Percentiles rank a stretch among this genome's conserved stretches.
These are phyloP conservation scores for Rhodomyrtus tomentosa DNA, from an alignment of 345 rosid species.

Conservation along the genomic window DNA sequence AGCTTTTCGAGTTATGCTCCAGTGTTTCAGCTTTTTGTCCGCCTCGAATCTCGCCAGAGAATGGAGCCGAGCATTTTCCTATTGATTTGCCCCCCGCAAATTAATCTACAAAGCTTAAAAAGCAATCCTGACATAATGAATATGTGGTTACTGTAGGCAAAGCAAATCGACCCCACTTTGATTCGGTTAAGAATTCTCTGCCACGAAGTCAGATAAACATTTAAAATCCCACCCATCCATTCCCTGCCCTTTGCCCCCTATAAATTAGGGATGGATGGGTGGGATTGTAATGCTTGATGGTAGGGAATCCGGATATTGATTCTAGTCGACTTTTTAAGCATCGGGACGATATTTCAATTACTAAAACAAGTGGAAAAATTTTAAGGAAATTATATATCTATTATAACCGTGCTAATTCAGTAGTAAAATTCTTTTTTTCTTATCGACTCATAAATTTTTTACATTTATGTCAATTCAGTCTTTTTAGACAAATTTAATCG, in stretches of 20 bases:
- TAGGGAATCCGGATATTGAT: no score
- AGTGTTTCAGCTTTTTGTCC: neutral
- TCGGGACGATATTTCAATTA: neutral
- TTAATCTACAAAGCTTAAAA: neutral
- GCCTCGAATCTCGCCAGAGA: neutral
- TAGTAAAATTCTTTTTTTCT: no score
- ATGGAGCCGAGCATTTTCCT: neutral
- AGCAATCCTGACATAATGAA: neutral
- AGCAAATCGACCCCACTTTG: neutral
- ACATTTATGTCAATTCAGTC: no score
- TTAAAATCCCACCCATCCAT: no score
- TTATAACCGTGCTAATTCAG: no score
- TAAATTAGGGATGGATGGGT: no score
- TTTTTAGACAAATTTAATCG: no score
- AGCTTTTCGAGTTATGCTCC: neutral
- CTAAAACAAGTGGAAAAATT: neutral
- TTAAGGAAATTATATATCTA: no score
- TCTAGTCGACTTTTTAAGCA: neutral
- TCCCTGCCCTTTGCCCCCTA: no score
- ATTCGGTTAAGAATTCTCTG: no score
- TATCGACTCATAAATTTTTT: fast-evolving
- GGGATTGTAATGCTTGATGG: no score
- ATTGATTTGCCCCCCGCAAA: neutral
- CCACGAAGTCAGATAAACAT: no score
- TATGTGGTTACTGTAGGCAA: neutral